Evolutionary conservation across 768 basidiomycete species (phyloP).

Genomic region (Clavulina sp.): DNA sequence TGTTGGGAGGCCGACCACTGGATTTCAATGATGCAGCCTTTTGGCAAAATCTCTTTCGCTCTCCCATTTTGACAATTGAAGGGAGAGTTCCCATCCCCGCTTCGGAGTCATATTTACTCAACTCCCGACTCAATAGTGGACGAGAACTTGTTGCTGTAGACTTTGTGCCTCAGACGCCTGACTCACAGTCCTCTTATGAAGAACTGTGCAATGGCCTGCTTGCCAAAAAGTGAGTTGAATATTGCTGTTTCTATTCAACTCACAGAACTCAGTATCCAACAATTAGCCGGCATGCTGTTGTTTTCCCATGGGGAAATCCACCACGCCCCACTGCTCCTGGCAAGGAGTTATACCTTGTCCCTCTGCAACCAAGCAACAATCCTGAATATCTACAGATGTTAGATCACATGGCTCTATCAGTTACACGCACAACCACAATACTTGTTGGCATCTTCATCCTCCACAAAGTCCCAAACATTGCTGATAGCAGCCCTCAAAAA

Average conservation of each 20-base stretch:
- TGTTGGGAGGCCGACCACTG: slow-evolving; percentile 58
- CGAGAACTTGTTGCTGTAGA: slow-evolving; percentile 70
- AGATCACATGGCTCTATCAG: slow-evolving; percentile 56
- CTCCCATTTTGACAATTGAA: slow-evolving; percentile 53
- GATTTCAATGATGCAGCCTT: slow-evolving; percentile 33
- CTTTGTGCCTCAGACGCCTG: slow-evolving; percentile 36
- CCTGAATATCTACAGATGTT: slow-evolving; percentile 77
- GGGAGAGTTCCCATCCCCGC: slow-evolving; percentile 67
- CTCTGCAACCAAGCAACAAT: slow-evolving; percentile 47
- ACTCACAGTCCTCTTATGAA: slow-evolving; percentile 35
- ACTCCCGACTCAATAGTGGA: slow-evolving; percentile 54
- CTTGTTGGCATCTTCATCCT: slow-evolving; percentile 77
- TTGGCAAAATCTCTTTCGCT: slow-evolving; percentile 66
- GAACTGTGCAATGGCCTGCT: slow-evolving; percentile 37
- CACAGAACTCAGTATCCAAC: too few relatives aligned
- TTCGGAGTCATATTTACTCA: slow-evolving; percentile 61
- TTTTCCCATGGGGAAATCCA: slow-evolving; percentile 69
- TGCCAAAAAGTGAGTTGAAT: slow-evolving; percentile 55
- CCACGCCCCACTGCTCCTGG: slow-evolving; percentile 61
- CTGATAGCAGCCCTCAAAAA: neutral
- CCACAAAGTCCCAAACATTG: slow-evolving; percentile 33
- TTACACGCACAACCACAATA: slow-evolving; percentile 40
- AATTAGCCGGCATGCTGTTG: slow-evolving; percentile 61
- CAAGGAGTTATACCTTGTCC: slow-evolving; percentile 75
- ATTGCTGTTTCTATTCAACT: slow-evolving; percentile 2